Percentiles rank a stretch among this genome's conserved stretches.
phyloP scores from a whole-genome alignment of 352 stramenopile species.

The Globisporangium takayamanum region DNA sequence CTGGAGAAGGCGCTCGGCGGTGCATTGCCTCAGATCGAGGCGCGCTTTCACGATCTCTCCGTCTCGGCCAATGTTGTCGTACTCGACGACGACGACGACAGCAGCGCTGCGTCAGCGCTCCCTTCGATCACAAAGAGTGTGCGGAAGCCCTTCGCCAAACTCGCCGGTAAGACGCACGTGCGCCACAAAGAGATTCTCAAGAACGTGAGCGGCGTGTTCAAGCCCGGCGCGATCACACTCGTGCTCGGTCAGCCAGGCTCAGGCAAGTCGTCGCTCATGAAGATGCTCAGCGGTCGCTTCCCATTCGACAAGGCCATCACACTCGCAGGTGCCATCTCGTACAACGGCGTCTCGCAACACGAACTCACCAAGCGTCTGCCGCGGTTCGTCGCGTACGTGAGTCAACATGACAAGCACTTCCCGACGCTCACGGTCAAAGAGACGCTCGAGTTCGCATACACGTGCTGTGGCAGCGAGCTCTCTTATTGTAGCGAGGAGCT shows the following conservation, averaged over 20 bases:
- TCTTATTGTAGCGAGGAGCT: background rate
- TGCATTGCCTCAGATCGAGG: background rate
- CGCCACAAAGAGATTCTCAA: background rate
- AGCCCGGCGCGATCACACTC: conserved; percentile 14
- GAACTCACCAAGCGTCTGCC: conserved; percentile 15
- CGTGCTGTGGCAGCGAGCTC: conserved; percentile 25
- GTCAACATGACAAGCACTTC: conserved; percentile 42
- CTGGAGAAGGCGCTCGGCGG: background rate
- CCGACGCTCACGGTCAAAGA: conserved; percentile 43
- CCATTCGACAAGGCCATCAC: conserved; percentile 2
- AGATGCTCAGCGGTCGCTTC: conserved; percentile 17
- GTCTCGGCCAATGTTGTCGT: background rate
- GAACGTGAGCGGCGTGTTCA: conserved; percentile 1
- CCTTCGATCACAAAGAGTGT: background rate
- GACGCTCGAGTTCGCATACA: conserved; percentile 42
- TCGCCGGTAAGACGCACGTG: background rate
- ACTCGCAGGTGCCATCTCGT: conserved; percentile 10
- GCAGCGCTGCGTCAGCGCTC: background rate
- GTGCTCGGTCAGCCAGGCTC: conserved; percentile 8
- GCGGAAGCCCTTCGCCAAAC: background rate
- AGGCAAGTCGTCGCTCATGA: conserved; percentile 16
- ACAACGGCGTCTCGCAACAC: conserved; percentile 6
- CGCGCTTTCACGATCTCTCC: background rate
- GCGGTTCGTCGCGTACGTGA: conserved; percentile 42
- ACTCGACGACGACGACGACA: background rate